Conservation (phyloP, 305 asterid species). For the Solanum hybrid region DNA sequence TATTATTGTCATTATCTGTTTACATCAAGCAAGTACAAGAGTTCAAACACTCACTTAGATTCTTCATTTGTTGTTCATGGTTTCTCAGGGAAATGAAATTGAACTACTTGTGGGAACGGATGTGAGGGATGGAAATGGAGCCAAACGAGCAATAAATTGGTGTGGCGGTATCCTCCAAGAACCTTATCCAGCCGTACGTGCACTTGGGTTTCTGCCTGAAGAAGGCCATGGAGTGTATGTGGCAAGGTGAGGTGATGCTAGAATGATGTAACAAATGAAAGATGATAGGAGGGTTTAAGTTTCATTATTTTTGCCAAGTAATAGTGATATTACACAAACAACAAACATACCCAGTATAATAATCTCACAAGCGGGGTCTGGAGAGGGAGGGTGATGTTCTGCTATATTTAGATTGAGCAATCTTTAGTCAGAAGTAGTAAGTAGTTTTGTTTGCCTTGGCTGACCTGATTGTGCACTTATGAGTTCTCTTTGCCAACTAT, state of each 20-base stretch:
- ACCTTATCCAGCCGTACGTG: conserved; percentile 93
- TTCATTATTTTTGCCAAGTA: background rate
- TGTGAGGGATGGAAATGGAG: conserved; percentile 90
- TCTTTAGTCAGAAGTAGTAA: background rate
- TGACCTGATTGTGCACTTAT: background rate
- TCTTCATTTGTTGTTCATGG: conserved; percentile 1
- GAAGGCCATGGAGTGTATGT: conserved; percentile 98
- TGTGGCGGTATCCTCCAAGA: conserved; percentile 93
- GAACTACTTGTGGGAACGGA: conserved; percentile 89
- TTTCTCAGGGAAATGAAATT: conserved; percentile 74
- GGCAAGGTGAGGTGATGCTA: conserved; percentile 49
- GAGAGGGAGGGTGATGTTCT: background rate
- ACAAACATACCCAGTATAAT: background rate
- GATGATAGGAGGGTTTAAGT: background rate
- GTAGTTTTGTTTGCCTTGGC: background rate
- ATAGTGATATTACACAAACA: background rate
- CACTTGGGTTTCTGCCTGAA: conserved; percentile 93
- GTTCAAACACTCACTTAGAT: background rate
- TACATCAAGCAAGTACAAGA: background rate
- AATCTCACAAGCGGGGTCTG: background rate
- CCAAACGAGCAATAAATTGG: conserved; percentile 88
- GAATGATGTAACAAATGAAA: background rate
- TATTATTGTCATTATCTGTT: background rate
- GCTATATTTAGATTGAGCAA: background rate
- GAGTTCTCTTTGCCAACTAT: background rate